Conservation (phyloP, 306 rosid genomes). For the Hippophae rhamnoides region DNA sequence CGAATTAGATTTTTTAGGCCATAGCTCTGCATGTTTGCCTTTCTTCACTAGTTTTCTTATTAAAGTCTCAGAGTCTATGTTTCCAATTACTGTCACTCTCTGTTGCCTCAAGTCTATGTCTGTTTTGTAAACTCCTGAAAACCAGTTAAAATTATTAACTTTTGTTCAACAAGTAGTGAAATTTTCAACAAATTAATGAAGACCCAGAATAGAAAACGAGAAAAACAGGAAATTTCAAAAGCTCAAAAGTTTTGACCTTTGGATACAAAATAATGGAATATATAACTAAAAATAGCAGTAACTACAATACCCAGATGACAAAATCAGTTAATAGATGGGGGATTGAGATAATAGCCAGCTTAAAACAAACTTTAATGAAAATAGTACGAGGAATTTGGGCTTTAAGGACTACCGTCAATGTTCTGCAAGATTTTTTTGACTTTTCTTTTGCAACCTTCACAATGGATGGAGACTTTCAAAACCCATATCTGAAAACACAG, state of each 20-base stretch:
- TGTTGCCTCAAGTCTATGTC: conserved; percentile 50
- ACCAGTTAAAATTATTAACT: too few relatives aligned
- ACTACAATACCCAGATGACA: background rate
- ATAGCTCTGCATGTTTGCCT: conserved; percentile 65
- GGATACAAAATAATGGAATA: too few relatives aligned
- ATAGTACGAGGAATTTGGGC: background rate
- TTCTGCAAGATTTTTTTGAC: conserved; percentile 69
- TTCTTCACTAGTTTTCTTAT: conserved; percentile 45
- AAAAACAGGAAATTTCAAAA: too few relatives aligned
- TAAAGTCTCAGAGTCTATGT: conserved; percentile 52
- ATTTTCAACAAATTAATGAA: too few relatives aligned
- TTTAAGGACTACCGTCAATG: conserved; percentile 51
- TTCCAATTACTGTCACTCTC: conserved; percentile 68
- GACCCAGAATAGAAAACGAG: too few relatives aligned
- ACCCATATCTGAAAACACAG: conserved; percentile 49
- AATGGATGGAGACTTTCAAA: conserved; percentile 73
- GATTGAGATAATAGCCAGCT: background rate
- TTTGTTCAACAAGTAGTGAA: too few relatives aligned
- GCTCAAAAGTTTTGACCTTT: too few relatives aligned
- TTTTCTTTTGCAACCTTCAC: conserved; percentile 82
- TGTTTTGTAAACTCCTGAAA: conserved; percentile 63
- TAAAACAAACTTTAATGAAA: background rate
- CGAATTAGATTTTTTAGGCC: conserved; percentile 43
- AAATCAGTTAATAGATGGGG: conserved; percentile 1
- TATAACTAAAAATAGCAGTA: background rate